Evolutionary conservation across 2,329 filamentous ascomycete genomes (phyloP), one percentile per base, ranked within the genome.

Genomic region (Fusarium xylarioides): DNA sequence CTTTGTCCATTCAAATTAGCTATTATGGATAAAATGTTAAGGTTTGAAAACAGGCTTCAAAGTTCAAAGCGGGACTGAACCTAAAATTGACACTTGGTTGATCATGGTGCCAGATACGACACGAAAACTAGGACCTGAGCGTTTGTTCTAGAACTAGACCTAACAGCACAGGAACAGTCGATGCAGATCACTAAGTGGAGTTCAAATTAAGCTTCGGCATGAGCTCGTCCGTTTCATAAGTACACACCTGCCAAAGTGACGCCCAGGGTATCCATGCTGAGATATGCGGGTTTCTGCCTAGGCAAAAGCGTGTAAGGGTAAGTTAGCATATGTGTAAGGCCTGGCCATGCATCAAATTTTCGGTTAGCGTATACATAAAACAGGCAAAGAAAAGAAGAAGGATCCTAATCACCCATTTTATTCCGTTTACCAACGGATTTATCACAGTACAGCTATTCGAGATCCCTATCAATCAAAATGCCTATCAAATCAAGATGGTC

Each of bases 371-470:
- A 16, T 12, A 47, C 26, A 47, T 47, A 11, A 7, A 47, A 30
- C 16, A n/a, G 28, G 10, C 4, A 30, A 16, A 32, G 46, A n/a
- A 49, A 32, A 18, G 11, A 6, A 18, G 19, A 18, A 15, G 10
- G 7, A n/a, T 49, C 15, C 5, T 4, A 12, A n/a, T 32, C 10
- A 12, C 14, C 7, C 21, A 12, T 30, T 6, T 12, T 4, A 49
- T n/a, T 15, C 32, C 28, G 7, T 11, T 32, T 4, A 9, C 28
- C 26, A 14, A n/a, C 4, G 6, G 0, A 21, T 2, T 5, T 30
- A 18, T 40, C 26, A 26, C 4, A 40, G 12, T 15, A 14, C 19
- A 40, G 9, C 4, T 9, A 12, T 40, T 14, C 2, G 16, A 8
- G 18, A 15, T 7, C 2, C 19, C 11, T 9, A 8, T 12, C 8